phyloP scores from a whole-genome alignment of 2,329 filamentous ascomycete species.

The Stromatinia cepivora region DNA sequence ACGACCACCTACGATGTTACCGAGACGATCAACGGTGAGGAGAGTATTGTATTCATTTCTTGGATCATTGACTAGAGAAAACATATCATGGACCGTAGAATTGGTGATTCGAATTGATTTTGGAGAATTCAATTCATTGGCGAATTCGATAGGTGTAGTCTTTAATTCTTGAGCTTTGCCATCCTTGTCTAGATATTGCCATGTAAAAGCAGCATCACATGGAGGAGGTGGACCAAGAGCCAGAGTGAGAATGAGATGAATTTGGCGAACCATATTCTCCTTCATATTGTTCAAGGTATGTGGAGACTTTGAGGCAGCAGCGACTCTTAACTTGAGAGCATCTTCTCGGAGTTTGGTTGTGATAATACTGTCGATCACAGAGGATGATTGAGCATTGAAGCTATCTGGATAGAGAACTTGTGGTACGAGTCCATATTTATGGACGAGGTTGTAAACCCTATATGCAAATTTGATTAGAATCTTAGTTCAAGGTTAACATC shows the following conservation, averaged over 20 bases:
- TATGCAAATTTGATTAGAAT: neutral
- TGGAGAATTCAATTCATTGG: constrained; percentile 64
- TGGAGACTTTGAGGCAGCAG: constrained; percentile 44
- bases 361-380: constrained; percentile 69
- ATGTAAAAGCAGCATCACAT: constrained; percentile 68
- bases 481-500: neutral
- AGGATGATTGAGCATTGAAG: constrained; percentile 73
- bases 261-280: constrained; percentile 73
- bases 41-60: constrained; percentile 71
- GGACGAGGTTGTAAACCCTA: constrained; percentile 74
- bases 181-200: constrained; percentile 74
- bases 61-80: constrained; percentile 84
- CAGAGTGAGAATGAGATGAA: constrained; percentile 78
- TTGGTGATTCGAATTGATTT: constrained; percentile 57
- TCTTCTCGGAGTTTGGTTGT: constrained; percentile 87
- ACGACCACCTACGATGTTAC: constrained; percentile 77
- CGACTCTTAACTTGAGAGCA: constrained; percentile 66
- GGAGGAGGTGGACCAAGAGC: constrained; percentile 77
- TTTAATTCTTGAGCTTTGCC: constrained; percentile 63
- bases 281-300: constrained; percentile 50
- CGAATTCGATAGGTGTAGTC: constrained; percentile 70
- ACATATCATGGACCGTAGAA: constrained; percentile 65
- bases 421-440: constrained; percentile 86
- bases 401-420: constrained; percentile 79
- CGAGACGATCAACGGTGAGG: constrained; percentile 74